A percentile compares a stretch with the other conserved stretches of the same genome.
phyloP scores from a whole-genome alignment of 2,329 filamentous ascomycete species.

The Stemphylium vesicarium region DNA sequence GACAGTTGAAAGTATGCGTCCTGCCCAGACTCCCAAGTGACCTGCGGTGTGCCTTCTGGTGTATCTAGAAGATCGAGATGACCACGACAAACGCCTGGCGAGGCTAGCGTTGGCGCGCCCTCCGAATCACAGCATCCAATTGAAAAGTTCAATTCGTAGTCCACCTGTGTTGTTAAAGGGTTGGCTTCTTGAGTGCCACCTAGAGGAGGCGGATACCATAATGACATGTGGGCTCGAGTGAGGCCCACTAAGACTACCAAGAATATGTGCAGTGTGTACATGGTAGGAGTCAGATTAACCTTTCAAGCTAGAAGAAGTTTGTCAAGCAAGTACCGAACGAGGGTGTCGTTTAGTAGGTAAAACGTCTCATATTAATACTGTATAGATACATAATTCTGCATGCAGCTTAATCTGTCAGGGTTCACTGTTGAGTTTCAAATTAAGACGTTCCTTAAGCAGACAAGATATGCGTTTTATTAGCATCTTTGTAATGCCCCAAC shows the following conservation, averaged over 20 bases:
- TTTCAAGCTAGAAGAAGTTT: too few relatives aligned
- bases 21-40: conserved; percentile 49
- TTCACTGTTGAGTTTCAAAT: too few relatives aligned
- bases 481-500: too few relatives aligned
- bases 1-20: conserved; percentile 43
- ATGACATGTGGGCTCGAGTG: conserved; percentile 46
- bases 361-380: too few relatives aligned
- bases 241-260: neutral
- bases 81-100: conserved; percentile 47
- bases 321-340: too few relatives aligned
- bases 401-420: too few relatives aligned
- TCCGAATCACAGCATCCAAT: conserved; percentile 51
- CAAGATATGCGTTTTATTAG: too few relatives aligned
- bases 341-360: too few relatives aligned
- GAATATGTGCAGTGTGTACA: neutral
- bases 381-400: too few relatives aligned
- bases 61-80: conserved; percentile 51
- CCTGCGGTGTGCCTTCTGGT: conserved; percentile 46
- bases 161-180: conserved; percentile 10
- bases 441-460: too few relatives aligned
- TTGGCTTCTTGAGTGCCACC: conserved; percentile 52
- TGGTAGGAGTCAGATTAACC: neutral
- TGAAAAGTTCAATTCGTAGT: conserved; percentile 46
- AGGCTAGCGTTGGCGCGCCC: conserved; percentile 19
- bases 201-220: conserved; percentile 50